Evolutionary conservation across 257 asterid species (phyloP).

Genomic region (Phtheirospermum japonicum): DNA sequence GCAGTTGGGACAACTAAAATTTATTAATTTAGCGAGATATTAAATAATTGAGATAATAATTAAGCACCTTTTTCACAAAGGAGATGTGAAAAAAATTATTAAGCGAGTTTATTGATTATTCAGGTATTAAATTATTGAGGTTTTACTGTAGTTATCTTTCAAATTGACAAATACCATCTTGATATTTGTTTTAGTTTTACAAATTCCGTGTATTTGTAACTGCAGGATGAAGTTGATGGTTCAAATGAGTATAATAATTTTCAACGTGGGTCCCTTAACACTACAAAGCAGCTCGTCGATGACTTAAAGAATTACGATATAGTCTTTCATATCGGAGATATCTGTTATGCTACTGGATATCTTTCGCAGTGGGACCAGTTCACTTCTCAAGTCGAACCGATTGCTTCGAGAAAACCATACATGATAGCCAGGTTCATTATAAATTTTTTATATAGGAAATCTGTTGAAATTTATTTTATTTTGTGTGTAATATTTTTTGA

Average conservation of each 20-base stretch:
- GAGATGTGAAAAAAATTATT: too few relatives aligned
- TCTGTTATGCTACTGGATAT: slow-evolving; percentile 78
- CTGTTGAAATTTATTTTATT: not conserved
- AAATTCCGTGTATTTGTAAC: too few relatives aligned
- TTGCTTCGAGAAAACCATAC: slow-evolving; percentile 84
- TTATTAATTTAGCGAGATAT: too few relatives aligned
- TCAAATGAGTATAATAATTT: slow-evolving; percentile 79
- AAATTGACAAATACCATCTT: too few relatives aligned
- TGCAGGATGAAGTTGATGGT: slow-evolving; percentile 93
- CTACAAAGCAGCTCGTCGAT: slow-evolving; percentile 67
- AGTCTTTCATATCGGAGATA: slow-evolving; percentile 90
- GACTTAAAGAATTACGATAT: slow-evolving; percentile 76
- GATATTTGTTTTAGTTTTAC: too few relatives aligned
- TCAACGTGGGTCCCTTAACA: slow-evolving; percentile 82
- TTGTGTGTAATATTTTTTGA: not conserved
- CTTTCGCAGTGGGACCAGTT: slow-evolving; percentile 97
- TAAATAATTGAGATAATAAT: too few relatives aligned
- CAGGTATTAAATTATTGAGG: too few relatives aligned
- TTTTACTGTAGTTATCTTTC: too few relatives aligned
- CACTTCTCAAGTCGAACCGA: slow-evolving; percentile 84
- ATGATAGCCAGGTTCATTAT: slow-evolving; percentile 80
- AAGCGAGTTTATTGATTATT: too few relatives aligned
- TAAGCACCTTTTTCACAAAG: too few relatives aligned
- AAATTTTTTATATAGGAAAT: not conserved
- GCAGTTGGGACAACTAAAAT: too few relatives aligned